These are phyloP conservation scores for Zygosaccharomyces sapae DNA, from an alignment of 1,139 yeast species.

Conservation along the genomic window DNA sequence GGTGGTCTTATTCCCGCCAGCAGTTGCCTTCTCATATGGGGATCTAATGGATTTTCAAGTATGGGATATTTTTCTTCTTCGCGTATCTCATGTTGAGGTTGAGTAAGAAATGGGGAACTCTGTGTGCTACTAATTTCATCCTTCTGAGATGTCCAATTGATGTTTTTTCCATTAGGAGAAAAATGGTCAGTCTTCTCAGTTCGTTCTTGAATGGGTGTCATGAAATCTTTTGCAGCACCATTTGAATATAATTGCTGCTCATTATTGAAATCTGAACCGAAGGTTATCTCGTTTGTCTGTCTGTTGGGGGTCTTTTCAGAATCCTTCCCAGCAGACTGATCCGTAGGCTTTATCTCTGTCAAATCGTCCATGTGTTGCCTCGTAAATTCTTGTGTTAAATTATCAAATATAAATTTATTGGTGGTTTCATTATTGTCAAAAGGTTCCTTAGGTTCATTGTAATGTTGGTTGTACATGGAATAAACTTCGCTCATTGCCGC, in stretches of 20 bases:
- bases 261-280: slow-evolving; percentile 31
- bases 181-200: slow-evolving; percentile 17
- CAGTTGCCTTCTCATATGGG: slow-evolving; percentile 18
- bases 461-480: slow-evolving; percentile 63
- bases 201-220: slow-evolving; percentile 35
- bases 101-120: slow-evolving; percentile 32
- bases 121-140: slow-evolving; percentile 16
- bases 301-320: slow-evolving; percentile 7
- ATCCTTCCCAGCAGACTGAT: slow-evolving; percentile 5
- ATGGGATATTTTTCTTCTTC: background rate
- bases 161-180: slow-evolving; percentile 8
- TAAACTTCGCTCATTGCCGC: slow-evolving; percentile 73
- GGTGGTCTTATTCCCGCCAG: slow-evolving; percentile 32
- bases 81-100: slow-evolving; percentile 15
- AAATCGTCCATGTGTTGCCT: slow-evolving; percentile 36
- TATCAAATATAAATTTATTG: slow-evolving; percentile 36
- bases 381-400: slow-evolving; percentile 39
- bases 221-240: slow-evolving; percentile 17
- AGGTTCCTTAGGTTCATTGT: slow-evolving; percentile 18
- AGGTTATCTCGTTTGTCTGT: slow-evolving; percentile 5
- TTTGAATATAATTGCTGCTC: slow-evolving; percentile 1
- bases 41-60: slow-evolving; percentile 25
- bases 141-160: slow-evolving; percentile 4
- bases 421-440: slow-evolving; percentile 34
- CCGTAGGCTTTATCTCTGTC: slow-evolving; percentile 33